Conservation (phyloP, 106 monocot species). For the Dioscorea dumetorum region DNA sequence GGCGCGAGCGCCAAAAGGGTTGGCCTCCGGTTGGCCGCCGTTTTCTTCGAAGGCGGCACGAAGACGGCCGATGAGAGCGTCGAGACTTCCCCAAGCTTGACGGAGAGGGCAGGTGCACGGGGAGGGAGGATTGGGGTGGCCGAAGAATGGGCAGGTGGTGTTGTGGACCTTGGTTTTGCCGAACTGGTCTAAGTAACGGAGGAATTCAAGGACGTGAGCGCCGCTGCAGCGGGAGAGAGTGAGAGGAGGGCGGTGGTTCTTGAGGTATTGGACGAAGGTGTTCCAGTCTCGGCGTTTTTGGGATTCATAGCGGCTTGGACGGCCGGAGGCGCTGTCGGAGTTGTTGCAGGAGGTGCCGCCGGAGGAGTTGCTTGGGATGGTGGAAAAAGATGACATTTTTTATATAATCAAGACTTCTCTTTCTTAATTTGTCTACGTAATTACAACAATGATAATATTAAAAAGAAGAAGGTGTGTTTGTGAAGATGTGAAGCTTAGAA, state of each 20-base stretch:
- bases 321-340: not conserved
- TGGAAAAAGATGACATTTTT: too few relatives aligned
- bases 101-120: conserved; percentile 19
- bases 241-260: not conserved
- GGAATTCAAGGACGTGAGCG: not conserved
- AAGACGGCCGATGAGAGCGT: conserved; percentile 23
- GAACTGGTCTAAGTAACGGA: not conserved
- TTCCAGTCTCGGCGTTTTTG: conserved; percentile 1
- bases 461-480: too few relatives aligned
- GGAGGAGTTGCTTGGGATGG: too few relatives aligned
- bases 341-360: too few relatives aligned
- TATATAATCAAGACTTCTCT: too few relatives aligned
- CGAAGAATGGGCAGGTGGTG: conserved; percentile 3
- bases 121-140: conserved; percentile 7
- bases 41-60: conserved; percentile 22
- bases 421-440: too few relatives aligned
- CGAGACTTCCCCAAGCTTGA: conserved; percentile 22
- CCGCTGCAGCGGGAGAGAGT: conserved; percentile 5
- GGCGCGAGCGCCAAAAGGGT: conserved; percentile 16
- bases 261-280: conserved; percentile 3
- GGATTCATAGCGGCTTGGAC: conserved; percentile 1
- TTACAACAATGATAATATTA: too few relatives aligned
- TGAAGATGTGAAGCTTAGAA: too few relatives aligned
- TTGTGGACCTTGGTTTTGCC: conserved; percentile 10
- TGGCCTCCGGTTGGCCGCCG: conserved; percentile 15